phyloP scores from a whole-genome alignment of 2,329 filamentous ascomycete genomes.

The Teratosphaeria pseudoeucalypti region DNA sequence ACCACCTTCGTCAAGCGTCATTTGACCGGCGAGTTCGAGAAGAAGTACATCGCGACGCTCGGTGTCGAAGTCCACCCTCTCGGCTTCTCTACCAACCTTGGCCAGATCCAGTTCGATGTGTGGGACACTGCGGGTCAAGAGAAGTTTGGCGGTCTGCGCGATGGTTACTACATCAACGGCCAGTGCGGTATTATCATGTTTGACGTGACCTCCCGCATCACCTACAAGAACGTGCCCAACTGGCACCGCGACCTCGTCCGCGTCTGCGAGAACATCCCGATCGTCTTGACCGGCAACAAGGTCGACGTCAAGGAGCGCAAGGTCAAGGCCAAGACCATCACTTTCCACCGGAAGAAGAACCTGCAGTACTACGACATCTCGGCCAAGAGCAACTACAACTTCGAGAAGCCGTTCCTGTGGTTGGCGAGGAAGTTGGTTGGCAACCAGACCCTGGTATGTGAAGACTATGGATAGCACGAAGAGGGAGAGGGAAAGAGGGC shows the following conservation, averaged over 20 bases:
- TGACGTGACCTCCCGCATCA: constrained; percentile 97
- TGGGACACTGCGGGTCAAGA: constrained; percentile 99
- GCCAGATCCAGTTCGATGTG: constrained; percentile 95
- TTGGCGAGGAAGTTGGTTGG: constrained; percentile 96
- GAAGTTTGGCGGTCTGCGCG: constrained; percentile 98
- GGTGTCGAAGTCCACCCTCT: constrained; percentile 99
- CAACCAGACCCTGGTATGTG: constrained; percentile 70
- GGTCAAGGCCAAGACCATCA: constrained; percentile 99
- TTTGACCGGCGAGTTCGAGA: constrained; percentile 99
- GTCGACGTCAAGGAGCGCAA: constrained; percentile 99
- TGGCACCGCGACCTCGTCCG: constrained; percentile 99
- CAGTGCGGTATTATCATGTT: constrained; percentile 99
- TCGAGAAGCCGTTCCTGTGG: constrained; percentile 99
- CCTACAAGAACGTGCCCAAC: constrained; percentile 99
- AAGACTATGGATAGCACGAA: not conserved
- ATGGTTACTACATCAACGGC: constrained; percentile 99
- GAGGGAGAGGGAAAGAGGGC: constrained; percentile 2
- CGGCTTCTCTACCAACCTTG: constrained; percentile 95
- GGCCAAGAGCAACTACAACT: constrained; percentile 99
- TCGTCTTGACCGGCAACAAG: constrained; percentile 98
- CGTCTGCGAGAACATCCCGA: constrained; percentile 98
- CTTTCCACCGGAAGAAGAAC: constrained; percentile 99
- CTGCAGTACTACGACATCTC: constrained; percentile 99
- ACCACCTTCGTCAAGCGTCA: constrained; percentile 99
- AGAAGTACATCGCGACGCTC: constrained; percentile 99